Conservation (phyloP, 2,329 filamentous ascomycete genomes). For the Moelleriella libera region DNA sequence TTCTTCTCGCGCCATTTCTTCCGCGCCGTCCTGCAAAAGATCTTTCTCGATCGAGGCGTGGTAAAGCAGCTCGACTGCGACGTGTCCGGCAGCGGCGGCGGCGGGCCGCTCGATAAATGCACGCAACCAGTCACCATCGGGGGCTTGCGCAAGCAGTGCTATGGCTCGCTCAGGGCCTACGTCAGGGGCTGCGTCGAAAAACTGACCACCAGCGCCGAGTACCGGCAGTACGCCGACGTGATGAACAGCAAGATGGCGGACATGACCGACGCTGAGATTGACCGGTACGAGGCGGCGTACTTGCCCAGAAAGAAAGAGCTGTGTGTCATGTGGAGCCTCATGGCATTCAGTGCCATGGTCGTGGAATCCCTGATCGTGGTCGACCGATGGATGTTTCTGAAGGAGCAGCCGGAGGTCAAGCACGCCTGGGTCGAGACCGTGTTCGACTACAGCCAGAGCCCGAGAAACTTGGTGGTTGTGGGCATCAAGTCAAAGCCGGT, state of each 20-base stretch:
- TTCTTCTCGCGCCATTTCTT: constrained; percentile 95
- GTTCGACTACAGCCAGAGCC: constrained; percentile 77
- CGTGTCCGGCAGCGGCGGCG: constrained; percentile 3
- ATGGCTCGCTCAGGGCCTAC: constrained; percentile 61
- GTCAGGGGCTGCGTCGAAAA: constrained; percentile 71
- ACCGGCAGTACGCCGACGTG: constrained; percentile 43
- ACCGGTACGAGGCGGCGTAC: constrained; percentile 53
- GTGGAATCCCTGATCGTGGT: constrained; percentile 83
- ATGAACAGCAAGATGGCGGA: constrained; percentile 51
- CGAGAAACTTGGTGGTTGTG: constrained; percentile 84
- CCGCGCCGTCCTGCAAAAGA: constrained; percentile 75
- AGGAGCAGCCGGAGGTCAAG: constrained; percentile 60
- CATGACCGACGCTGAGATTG: constrained; percentile 64
- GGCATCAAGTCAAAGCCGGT: constrained; percentile 55
- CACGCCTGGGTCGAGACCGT: constrained; percentile 86
- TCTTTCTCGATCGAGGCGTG: constrained; percentile 78
- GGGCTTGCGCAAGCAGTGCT: constrained; percentile 66
- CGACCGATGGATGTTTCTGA: constrained; percentile 79
- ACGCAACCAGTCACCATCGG: constrained; percentile 79
- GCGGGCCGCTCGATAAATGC: constrained; percentile 36
- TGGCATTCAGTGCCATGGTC: constrained; percentile 87
- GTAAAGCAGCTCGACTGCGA: constrained; percentile 42
- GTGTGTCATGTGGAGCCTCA: constrained; percentile 80
- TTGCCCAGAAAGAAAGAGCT: constrained; percentile 60
- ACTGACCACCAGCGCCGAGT: constrained; percentile 42